Evolutionary conservation across 257 asterid genomes (phyloP), one percentile per base, ranked within the genome.

Genomic region (Osmanthus fragrans): DNA sequence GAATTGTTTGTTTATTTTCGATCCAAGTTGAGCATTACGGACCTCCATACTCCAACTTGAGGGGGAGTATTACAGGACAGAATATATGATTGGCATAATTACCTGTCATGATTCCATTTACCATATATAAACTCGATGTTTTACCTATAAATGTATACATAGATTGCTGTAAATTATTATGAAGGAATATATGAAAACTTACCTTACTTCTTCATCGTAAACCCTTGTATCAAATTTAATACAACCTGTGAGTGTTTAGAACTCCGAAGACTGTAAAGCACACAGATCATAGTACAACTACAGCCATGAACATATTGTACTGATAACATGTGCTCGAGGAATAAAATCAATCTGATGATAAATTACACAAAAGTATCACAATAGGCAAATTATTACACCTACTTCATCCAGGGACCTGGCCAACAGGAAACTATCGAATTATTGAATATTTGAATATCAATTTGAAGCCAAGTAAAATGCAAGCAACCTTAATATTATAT

Each of bases 381-480:
- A 74, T 45, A 23, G 49, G 23, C 37, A 74, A 37, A 64, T 32
- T 58, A 63, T 63, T 9, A 25, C 39, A 19, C 18, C 60, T 36
- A 34, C 78, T 74, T 36, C 65, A 56, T 56, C 65, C 65, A n/a
- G 25, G 65, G 29, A 21, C 6, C 58, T 0, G n/a, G 72, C 15
- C 75, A 69, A 40, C 70, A 76, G 36, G 21, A 18, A 29, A 45
- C 58, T n/a, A 49, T n/a, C 37, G 49, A 66, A 23, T 67, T 63
- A 33, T 25, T 1, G 1, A 25, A 25, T 25, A 0, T 0, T 10
- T 63, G 71, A 74, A 5, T 56, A n/a, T 56, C 27, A 56, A 56
- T n/a, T 21, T 56, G 65, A 56, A 56, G 27, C 65, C 27, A 56
- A 56, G 29, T n/a, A n/a, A 19, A 19, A 6, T 54, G 64, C 64